phyloP scores from a whole-genome alignment of 1,139 yeast genomes.

The Debaryomycetaceae sp. region DNA sequence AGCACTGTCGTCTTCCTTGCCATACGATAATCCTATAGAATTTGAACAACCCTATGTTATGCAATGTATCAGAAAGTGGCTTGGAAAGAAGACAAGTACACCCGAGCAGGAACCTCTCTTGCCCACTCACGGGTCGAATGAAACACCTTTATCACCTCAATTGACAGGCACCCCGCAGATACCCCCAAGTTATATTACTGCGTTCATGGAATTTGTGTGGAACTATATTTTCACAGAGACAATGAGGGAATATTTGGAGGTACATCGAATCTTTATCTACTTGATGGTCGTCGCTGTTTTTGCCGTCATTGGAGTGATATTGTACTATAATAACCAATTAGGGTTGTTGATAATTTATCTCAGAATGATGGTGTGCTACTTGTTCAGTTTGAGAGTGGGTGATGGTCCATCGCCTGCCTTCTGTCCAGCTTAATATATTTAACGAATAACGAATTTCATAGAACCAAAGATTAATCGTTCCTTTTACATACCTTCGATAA shows the following conservation, averaged over 20 bases:
- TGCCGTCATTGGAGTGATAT: constrained; percentile 5
- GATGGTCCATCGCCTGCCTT: not conserved
- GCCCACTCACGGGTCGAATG: constrained; percentile 18
- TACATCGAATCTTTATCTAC: constrained; percentile 8
- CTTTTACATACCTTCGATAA: not conserved
- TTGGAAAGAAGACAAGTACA: constrained; percentile 18
- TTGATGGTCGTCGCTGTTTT: constrained; percentile 8
- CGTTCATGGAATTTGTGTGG: constrained; percentile 17
- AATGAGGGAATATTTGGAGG: constrained; percentile 20
- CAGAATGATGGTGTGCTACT: constrained; percentile 14
- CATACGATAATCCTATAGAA: not conserved
- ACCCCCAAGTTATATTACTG: constrained; percentile 3
- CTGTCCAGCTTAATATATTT: not conserved
- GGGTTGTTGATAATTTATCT: constrained; percentile 7
- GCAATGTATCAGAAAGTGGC: constrained; percentile 19
- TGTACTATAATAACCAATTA: constrained; percentile 18
- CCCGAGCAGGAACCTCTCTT: constrained; percentile 17
- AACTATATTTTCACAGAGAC: constrained; percentile 16
- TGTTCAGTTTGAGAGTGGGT: constrained; percentile 6
- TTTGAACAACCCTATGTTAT: not conserved
- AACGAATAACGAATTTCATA: not conserved
- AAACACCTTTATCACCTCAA: not conserved
- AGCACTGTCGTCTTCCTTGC: not conserved
- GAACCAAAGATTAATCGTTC: too few species aligned
- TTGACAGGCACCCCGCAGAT: not conserved